Conservation (phyloP, 2,329 filamentous ascomycete genomes). For the Penicillium olsonii region DNA sequence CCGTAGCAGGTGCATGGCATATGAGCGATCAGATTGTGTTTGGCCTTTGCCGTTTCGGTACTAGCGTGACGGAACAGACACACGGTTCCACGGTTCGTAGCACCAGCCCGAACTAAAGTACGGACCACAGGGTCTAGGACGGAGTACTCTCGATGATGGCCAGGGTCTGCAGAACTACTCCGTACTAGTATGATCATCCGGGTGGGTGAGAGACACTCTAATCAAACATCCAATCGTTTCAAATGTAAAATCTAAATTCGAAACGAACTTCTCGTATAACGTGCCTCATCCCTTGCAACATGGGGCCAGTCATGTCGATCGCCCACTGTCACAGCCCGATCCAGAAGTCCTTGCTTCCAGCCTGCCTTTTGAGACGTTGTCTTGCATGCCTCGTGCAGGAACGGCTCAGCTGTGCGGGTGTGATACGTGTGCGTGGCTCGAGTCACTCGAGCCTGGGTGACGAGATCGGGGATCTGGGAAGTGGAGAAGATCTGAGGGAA, state of each 20-base stretch:
- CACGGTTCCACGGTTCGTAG: slow-evolving; percentile 2
- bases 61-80: slow-evolving; percentile 2
- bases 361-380: slow-evolving; percentile 1
- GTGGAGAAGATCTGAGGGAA: background rate
- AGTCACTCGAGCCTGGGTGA: background rate
- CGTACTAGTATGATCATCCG: no score
- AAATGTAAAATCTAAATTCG: background rate
- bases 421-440: background rate
- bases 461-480: background rate
- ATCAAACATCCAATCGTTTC: background rate
- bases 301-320: slow-evolving; percentile 4
- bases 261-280: slow-evolving; percentile 5
- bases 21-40: slow-evolving; percentile 25
- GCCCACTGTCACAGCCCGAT: slow-evolving; percentile 18
- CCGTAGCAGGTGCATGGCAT: slow-evolving; percentile 18
- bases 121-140: no score
- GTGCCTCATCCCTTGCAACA: slow-evolving; percentile 17
- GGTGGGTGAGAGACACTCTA: background rate
- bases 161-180: no score
- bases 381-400: slow-evolving; percentile 11
- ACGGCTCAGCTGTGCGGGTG: background rate
- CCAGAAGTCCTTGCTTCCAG: slow-evolving; percentile 9
- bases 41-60: slow-evolving; percentile 4
- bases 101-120: background rate
- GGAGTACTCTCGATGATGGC: no score